phyloP scores from a whole-genome alignment of 2,329 filamentous ascomycete genomes.

The Decorospora gaudefroyi region DNA sequence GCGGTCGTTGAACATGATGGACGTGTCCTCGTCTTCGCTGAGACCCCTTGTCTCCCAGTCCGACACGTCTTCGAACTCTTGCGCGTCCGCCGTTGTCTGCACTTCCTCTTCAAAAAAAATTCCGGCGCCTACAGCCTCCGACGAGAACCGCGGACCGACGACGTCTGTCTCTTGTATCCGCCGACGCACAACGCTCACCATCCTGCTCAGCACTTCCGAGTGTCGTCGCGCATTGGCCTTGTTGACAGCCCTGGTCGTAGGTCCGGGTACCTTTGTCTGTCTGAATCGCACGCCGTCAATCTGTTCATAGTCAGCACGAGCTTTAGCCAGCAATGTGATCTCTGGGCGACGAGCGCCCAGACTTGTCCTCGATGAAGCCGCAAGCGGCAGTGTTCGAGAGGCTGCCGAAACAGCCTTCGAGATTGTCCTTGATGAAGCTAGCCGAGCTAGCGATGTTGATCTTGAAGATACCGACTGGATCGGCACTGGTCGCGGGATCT shows the following conservation, averaged over 20 bases:
- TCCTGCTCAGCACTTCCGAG: neutral
- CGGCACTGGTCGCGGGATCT: no score
- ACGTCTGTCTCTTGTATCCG: no score
- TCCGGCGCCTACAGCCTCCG: no score
- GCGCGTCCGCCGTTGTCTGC: neutral
- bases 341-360: slow-evolving; percentile 1
- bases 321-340: neutral
- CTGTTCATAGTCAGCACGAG: slow-evolving; percentile 2
- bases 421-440: no score
- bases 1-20: slow-evolving; percentile 10
- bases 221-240: neutral
- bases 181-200: neutral
- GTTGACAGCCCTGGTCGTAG: neutral
- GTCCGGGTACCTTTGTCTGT: slow-evolving; percentile 1
- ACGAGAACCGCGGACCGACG: no score
- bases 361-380: slow-evolving; percentile 2
- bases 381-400: no score
- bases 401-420: no score
- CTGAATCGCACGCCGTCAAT: neutral
- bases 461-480: no score
- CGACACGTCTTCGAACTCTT: neutral
- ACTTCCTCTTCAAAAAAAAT: no score
- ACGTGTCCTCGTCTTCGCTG: slow-evolving; percentile 3
- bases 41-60: neutral
- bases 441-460: no score